Evolutionary conservation across 345 rosid genomes (phyloP).

Genomic region (Gossypium mustelinum): DNA sequence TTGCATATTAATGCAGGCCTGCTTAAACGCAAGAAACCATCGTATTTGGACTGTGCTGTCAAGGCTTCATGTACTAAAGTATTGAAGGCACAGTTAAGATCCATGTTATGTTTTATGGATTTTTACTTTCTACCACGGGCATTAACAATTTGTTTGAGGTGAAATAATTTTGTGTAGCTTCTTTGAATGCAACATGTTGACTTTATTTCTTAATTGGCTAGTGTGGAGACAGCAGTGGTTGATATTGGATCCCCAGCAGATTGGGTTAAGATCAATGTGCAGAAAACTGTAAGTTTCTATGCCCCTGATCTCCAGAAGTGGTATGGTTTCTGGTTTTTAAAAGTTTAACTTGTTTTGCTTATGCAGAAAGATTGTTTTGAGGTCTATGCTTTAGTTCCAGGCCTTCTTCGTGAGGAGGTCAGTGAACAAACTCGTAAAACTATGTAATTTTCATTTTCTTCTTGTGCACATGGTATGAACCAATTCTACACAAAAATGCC

Average conservation of each 20-base stretch:
- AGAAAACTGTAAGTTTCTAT: conserved; percentile 47
- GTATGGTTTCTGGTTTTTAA: neutral
- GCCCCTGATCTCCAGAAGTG: neutral
- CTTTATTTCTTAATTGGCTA: conserved; percentile 18
- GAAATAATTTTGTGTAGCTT: neutral
- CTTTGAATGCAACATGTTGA: conserved; percentile 4
- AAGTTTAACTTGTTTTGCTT: conserved; percentile 7
- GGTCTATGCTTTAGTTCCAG: conserved; percentile 71
- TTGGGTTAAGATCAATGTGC: conserved; percentile 76
- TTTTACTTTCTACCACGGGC: conserved; percentile 14
- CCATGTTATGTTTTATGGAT: neutral
- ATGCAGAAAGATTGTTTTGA: conserved; percentile 62
- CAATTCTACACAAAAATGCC: neutral
- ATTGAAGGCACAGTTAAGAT: conserved; percentile 62
- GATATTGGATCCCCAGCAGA: conserved; percentile 65
- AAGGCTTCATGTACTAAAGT: conserved; percentile 44
- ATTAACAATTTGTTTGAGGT: neutral
- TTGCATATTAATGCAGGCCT: conserved; percentile 40
- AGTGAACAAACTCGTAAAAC: conserved; percentile 9
- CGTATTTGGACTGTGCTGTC: conserved; percentile 40
- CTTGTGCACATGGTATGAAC: neutral
- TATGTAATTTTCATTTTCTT: neutral
- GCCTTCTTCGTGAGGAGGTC: conserved; percentile 72
- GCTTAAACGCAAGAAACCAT: conserved; percentile 73
- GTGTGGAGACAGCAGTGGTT: conserved; percentile 48